Conservation (phyloP, 768 basidiomycete genomes). For the Neoboletus subvelutipes region DNA sequence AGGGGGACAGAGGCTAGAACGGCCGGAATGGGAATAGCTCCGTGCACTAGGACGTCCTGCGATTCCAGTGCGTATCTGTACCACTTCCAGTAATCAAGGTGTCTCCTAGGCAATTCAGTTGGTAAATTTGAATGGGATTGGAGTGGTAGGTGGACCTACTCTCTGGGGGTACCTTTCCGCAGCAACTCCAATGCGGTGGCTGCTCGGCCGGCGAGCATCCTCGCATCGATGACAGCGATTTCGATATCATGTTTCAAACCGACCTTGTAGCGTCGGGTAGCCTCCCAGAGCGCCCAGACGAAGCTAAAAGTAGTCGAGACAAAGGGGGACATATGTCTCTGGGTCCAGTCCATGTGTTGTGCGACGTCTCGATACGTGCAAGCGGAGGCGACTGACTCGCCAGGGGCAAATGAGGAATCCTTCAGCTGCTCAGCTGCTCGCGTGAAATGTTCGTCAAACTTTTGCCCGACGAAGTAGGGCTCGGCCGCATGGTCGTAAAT, state of each 20-base stretch:
- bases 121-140: background rate
- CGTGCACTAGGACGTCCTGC: constrained; percentile 71
- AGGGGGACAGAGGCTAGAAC: constrained; percentile 72
- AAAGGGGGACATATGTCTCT: constrained; percentile 64
- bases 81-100: constrained; percentile 72
- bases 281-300: constrained; percentile 82
- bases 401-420: constrained; percentile 32
- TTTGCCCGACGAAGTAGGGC: constrained; percentile 68
- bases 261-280: constrained; percentile 66
- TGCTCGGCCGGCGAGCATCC: constrained; percentile 53
- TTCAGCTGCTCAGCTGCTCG: constrained; percentile 39
- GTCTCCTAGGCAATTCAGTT: constrained; percentile 42
- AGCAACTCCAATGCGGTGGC: constrained; percentile 67
- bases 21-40: constrained; percentile 62
- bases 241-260: constrained; percentile 74
- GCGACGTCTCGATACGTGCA: constrained; percentile 61
- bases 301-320: constrained; percentile 81
- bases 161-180: constrained; percentile 46
- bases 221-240: constrained; percentile 76
- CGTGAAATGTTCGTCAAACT: constrained; percentile 50
- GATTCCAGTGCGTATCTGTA: constrained; percentile 72
- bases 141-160: constrained; percentile 44
- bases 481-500: constrained; percentile 50
- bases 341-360: constrained; percentile 76
- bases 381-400: constrained; percentile 26